phyloP scores from a whole-genome alignment of 2,329 filamentous ascomycete genomes.

The Emergomyces pasteurianus region DNA sequence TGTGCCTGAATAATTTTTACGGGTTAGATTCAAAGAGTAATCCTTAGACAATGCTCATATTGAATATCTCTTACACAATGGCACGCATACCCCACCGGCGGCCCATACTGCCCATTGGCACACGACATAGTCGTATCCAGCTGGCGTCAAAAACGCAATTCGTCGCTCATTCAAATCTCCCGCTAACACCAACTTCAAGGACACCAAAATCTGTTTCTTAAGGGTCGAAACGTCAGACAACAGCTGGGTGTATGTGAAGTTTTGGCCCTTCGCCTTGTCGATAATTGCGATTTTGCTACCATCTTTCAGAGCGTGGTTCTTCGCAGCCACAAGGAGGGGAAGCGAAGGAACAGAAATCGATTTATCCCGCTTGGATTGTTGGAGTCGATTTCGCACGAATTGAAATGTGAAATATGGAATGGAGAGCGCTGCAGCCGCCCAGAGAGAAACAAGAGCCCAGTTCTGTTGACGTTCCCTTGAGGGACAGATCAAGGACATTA shows the following conservation, averaged over 20 bases:
- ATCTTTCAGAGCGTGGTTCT: constrained; percentile 22
- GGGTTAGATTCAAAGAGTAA: constrained; percentile 3
- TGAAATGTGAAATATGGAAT: constrained; percentile 2
- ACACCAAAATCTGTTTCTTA: constrained; percentile 25
- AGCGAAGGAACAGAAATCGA: constrained; percentile 25
- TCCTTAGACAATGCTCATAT: not conserved
- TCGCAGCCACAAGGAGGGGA: constrained; percentile 29
- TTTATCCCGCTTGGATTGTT: not conserved
- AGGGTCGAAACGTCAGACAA: constrained; percentile 27
- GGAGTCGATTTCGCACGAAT: constrained; percentile 1
- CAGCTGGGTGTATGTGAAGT: constrained; percentile 31
- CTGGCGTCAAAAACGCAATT: constrained; percentile 28
- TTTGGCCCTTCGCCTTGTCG: constrained; percentile 26
- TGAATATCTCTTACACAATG: constrained; percentile 25
- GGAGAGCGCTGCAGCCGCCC: not conserved
- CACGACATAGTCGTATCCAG: constrained; percentile 32
- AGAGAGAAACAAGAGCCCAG: not conserved
- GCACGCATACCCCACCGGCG: constrained; percentile 32
- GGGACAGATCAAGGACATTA: not conserved
- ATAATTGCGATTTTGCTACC: constrained; percentile 28
- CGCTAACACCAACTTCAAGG: constrained; percentile 15
- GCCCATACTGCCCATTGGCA: constrained; percentile 35
- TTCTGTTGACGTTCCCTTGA: not conserved
- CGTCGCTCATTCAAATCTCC: constrained; percentile 27
- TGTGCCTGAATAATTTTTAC: constrained; percentile 20